Evolutionary conservation across 179 eudicot species (phyloP), one percentile per base, ranked within the genome.

Genomic region (Silene noctiflora): DNA sequence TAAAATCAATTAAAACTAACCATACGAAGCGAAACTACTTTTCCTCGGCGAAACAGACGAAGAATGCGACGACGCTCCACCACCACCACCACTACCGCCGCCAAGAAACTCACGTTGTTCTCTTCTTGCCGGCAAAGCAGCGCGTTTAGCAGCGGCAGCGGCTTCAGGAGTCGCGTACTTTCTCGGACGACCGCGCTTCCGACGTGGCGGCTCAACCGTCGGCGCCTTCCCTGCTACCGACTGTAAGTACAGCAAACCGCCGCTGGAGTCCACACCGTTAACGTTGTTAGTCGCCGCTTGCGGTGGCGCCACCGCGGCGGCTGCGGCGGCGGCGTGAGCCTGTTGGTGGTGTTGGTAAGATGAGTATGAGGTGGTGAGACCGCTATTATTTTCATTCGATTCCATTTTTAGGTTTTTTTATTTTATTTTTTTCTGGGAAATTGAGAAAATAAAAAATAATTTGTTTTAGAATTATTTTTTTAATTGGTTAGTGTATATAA

Each of bases 151-250:
- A 0, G 91, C 92, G 1, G 92, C 93, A 2, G 93, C 93, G 7
- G 81, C 87, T 83, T 89, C 96, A 42, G 91, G 96, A 14, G 93
- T 89, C 0, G 79, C 87, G 68, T 91, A 91, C 81, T 91, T 91
- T 66, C 93, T 83, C 0, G 96, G 96, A 1, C 96, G 76, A 0
- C 96, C 96, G 22, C 96, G 80, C 80, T 89, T 91, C 74, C 90
- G 77, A 75, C 84, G 71, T 62, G 79, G 90, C 6, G 83, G 74
- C 73, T 86, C 93, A 42, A 83, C 64, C 0, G 89, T 31, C 31
- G 90, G 81, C 75, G 87, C 83, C 48, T 84, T 84, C 0, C 87
- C 87, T 21, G 91, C 80, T 14, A 82, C 84, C 1, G 89, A 78
- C 70, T 87, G 88, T 10, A 88, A 87, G 76, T 83, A 88, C 20